These are phyloP conservation scores for Gamarada debralockiae DNA, from an alignment of 495 filamentous ascomycete genomes.

Conservation along the genomic window DNA sequence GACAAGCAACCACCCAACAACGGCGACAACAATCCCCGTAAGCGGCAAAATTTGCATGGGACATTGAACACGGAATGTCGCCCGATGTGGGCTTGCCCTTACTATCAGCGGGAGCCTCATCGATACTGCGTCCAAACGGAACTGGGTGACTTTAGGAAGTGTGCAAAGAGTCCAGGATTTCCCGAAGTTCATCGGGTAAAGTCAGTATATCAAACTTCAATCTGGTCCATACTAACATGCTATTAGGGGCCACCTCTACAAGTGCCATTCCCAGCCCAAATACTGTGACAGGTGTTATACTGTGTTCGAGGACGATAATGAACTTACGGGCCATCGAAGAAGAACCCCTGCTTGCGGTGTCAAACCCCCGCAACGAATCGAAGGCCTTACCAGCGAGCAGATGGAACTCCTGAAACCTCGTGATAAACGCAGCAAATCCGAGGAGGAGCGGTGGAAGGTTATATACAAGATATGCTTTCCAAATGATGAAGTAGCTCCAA, in stretches of 20 bases:
- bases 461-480: slow-evolving; percentile 11
- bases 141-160: slow-evolving; percentile 4
- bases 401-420: slow-evolving; percentile 4
- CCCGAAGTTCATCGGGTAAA: neutral
- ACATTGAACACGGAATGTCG: neutral
- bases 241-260: slow-evolving; percentile 1
- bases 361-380: neutral
- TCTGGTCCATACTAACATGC: neutral
- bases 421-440: slow-evolving; percentile 1
- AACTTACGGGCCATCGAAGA: neutral
- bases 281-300: slow-evolving; percentile 4
- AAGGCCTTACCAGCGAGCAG: slow-evolving; percentile 5
- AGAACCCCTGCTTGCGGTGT: neutral
- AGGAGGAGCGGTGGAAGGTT: slow-evolving; percentile 8
- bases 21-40: neutral
- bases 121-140: slow-evolving; percentile 1
- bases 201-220: neutral
- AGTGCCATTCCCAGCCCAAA: slow-evolving; percentile 2
- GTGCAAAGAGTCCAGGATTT: slow-evolving; percentile 9
- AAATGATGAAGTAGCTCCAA: neutral
- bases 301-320: neutral
- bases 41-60: neutral
- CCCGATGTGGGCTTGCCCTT: slow-evolving; percentile 5
- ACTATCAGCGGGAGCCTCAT: slow-evolving; percentile 8
- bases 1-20: neutral